These are phyloP conservation scores for Trematosphaeria pertusa DNA, from an alignment of 2,329 filamentous ascomycete species.

Conservation along the genomic window DNA sequence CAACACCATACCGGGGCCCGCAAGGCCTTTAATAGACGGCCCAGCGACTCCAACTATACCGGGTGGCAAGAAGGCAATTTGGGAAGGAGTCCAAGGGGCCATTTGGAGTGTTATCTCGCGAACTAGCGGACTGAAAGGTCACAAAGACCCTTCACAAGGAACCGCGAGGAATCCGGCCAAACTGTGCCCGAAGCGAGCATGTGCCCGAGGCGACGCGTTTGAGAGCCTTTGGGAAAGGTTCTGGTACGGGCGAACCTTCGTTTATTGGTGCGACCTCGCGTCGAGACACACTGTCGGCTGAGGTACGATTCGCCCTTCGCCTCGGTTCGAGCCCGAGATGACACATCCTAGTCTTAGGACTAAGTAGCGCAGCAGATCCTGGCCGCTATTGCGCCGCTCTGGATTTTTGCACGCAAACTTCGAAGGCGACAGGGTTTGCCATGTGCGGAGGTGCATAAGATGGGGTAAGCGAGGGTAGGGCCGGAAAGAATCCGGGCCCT, in stretches of 20 bases:
- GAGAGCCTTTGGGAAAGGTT: neutral
- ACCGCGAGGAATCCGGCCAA: neutral
- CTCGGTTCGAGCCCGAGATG: slow-evolving; percentile 1
- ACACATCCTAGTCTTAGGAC: slow-evolving; percentile 6
- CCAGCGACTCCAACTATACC: neutral
- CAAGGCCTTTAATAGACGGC: slow-evolving; percentile 14
- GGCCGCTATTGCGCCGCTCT: slow-evolving; percentile 16
- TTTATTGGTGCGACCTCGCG: slow-evolving; percentile 24
- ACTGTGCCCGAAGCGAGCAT: slow-evolving; percentile 21
- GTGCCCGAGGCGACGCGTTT: slow-evolving; percentile 16
- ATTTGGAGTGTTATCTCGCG: no score
- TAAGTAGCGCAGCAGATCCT: slow-evolving; percentile 18
- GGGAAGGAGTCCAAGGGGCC: neutral
- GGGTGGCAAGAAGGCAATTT: neutral
- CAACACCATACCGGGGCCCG: neutral
- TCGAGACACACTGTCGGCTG: slow-evolving; percentile 25
- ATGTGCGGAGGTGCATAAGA: slow-evolving; percentile 17
- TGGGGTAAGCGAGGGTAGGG: slow-evolving; percentile 26
- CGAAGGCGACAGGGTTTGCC: slow-evolving; percentile 11
- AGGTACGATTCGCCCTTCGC: slow-evolving; percentile 6
- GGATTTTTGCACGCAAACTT: slow-evolving; percentile 11
- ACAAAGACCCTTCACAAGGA: no score
- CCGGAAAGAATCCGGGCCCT: slow-evolving; percentile 32
- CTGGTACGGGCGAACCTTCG: slow-evolving; percentile 8
- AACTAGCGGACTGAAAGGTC: no score